phyloP scores from a whole-genome alignment of 441 rosid species.

The Eugenia klotzschiana region DNA sequence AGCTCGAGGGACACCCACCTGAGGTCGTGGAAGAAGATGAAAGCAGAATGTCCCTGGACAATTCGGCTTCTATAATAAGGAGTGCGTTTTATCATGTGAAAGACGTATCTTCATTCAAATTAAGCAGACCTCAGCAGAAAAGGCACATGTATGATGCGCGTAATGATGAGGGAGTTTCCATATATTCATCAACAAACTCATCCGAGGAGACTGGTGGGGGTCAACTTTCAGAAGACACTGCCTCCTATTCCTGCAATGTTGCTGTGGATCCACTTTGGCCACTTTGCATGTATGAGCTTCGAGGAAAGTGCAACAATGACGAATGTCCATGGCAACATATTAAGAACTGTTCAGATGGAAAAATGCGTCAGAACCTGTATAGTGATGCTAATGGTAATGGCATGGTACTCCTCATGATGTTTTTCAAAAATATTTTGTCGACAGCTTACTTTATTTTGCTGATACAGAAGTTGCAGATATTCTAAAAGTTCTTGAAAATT shows the following conservation, averaged over 20 bases:
- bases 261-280: slow-evolving; percentile 76
- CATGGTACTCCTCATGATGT: slow-evolving; percentile 1
- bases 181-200: slow-evolving; percentile 12
- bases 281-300: slow-evolving; percentile 81
- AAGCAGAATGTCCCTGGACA: not conserved
- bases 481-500: not conserved
- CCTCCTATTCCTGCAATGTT: slow-evolving; percentile 33
- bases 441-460: not conserved
- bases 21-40: not conserved
- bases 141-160: slow-evolving; percentile 3
- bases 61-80: slow-evolving; percentile 32
- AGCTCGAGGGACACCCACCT: not conserved
- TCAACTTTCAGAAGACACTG: slow-evolving; percentile 19
- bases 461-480: not conserved
- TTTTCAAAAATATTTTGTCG: not conserved
- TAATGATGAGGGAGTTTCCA: slow-evolving; percentile 11
- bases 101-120: slow-evolving; percentile 8
- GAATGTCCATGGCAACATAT: slow-evolving; percentile 93
- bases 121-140: slow-evolving; percentile 10
- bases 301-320: slow-evolving; percentile 93
- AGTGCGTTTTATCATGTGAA: slow-evolving; percentile 51
- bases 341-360: slow-evolving; percentile 32
- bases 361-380: slow-evolving; percentile 13
- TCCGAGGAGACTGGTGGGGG: slow-evolving; percentile 11
- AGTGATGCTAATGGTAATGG: slow-evolving; percentile 32